Evolutionary conservation across 1,284 basidiomycete genomes (phyloP), one percentile per base, ranked within the genome.

Genomic region (Moniliella sp.): DNA sequence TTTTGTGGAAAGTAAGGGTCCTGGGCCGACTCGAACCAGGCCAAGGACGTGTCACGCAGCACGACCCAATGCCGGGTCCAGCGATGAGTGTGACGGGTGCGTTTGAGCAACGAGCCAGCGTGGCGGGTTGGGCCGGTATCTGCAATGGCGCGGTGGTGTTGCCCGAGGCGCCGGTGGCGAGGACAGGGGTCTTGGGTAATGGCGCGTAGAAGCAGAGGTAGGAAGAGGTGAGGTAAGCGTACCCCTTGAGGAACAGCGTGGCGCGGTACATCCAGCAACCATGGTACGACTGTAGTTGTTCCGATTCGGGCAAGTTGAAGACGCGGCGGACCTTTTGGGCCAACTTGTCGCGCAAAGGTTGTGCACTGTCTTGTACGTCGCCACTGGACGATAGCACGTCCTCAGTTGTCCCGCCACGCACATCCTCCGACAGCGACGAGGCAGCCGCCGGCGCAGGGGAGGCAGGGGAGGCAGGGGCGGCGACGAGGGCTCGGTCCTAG

Each of bases 121-220:
- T n/a, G n/a, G n/a, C n/a, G n/a, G n/a, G n/a, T n/a, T n/a, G n/a
- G n/a, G n/a, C n/a, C n/a, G n/a, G n/a, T n/a, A n/a, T n/a, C n/a
- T n/a, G n/a, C n/a, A n/a, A n/a, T n/a, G n/a, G n/a, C n/a, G n/a
- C n/a, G n/a, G n/a, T n/a, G n/a, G n/a, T n/a, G n/a, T n/a, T n/a
- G n/a, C n/a, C n/a, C n/a, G n/a, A n/a, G n/a, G 48, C 39, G 33
- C 42, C 39, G 33, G 49, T 16, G 11, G 40, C 32, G 32, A 41
- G 36, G 19, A 44, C 39, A 10, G 45, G 43, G 15, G 42, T 41
- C 10, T 43, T 43, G 7, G 50, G 50, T 14, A 97, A 75, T 57
- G 88, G 83, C 0, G 88, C 88, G 59, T 93, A 94, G 66, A 94
- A 97, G 64, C 86, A 93, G 15, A 94, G 62, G 52, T 88, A 79